Conservation (phyloP, 306 rosid species). For the Mimosa bimucronata region DNA sequence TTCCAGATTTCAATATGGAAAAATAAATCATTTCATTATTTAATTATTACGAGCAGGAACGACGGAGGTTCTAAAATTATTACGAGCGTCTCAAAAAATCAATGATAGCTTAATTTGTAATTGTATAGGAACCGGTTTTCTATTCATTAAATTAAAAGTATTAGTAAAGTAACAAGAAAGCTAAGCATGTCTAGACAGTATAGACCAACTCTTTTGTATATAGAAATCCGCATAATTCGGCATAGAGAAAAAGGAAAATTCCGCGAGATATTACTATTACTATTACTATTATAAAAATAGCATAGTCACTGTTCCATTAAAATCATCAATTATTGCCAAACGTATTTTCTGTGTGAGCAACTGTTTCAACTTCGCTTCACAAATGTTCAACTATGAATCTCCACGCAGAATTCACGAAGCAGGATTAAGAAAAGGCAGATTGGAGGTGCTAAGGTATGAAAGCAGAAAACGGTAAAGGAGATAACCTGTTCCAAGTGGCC, state of each 20-base stretch:
- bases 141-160: too few species aligned
- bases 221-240: neutral
- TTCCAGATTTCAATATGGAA: conserved; percentile 37
- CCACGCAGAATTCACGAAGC: neutral
- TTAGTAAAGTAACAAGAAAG: too few species aligned
- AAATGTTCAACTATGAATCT: neutral
- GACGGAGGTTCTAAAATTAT: neutral
- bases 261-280: neutral
- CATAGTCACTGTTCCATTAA: neutral
- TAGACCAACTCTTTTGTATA: neutral
- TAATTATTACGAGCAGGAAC: neutral
- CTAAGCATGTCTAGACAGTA: too few species aligned
- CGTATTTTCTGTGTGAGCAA: neutral
- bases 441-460: neutral
- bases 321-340: too few species aligned
- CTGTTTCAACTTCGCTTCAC: neutral
- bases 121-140: too few species aligned
- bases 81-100: neutral
- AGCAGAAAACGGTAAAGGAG: conserved; percentile 1
- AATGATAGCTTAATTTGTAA: too few species aligned
- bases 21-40: neutral
- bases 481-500: conserved; percentile 82
- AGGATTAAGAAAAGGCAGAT: neutral
- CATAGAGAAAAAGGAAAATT: neutral
- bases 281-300: neutral